These are phyloP conservation scores for Parachaetomium inaequale DNA, from an alignment of 495 filamentous ascomycete genomes.

Conservation along the genomic window DNA sequence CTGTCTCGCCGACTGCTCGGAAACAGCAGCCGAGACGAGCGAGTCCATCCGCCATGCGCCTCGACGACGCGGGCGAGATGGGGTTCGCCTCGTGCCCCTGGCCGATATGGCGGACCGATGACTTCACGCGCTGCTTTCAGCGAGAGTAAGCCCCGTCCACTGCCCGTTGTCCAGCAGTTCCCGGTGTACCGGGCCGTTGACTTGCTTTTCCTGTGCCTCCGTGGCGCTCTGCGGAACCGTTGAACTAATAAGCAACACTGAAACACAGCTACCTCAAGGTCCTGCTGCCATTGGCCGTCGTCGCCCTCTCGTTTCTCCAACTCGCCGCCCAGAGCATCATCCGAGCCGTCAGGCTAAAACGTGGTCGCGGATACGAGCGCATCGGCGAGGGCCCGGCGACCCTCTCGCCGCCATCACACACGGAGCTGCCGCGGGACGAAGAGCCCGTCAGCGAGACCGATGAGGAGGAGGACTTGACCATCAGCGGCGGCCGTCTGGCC, in stretches of 20 bases:
- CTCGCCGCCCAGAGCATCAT: conserved; percentile 55
- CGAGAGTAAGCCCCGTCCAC: conserved; percentile 57
- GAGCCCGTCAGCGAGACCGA: conserved; percentile 51
- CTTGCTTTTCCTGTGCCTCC: conserved; percentile 4
- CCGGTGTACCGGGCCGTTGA: neutral
- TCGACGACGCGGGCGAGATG: conserved; percentile 32
- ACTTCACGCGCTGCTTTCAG: conserved; percentile 84
- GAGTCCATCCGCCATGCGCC: conserved; percentile 15
- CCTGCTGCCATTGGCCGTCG: conserved; percentile 69
- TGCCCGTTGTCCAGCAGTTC: neutral
- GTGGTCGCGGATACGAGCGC: conserved; percentile 47
- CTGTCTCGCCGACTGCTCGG: neutral
- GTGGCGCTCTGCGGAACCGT: conserved; percentile 4
- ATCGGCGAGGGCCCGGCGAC: conserved; percentile 38
- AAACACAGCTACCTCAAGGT: conserved; percentile 72
- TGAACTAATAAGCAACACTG: conserved; percentile 15
- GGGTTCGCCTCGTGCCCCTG: conserved; percentile 69
- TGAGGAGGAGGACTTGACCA: conserved; percentile 59
- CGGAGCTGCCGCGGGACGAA: conserved; percentile 44
- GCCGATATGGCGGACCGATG: conserved; percentile 82
- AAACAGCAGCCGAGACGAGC: conserved; percentile 1
- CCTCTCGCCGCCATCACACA: conserved; percentile 46
- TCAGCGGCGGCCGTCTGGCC: conserved; percentile 48
- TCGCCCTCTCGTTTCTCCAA: conserved; percentile 65
- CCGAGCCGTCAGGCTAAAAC: conserved; percentile 47